Evolutionary conservation across 2,329 filamentous ascomycete genomes (phyloP).

Genomic region (Colletotrichum lupini): DNA sequence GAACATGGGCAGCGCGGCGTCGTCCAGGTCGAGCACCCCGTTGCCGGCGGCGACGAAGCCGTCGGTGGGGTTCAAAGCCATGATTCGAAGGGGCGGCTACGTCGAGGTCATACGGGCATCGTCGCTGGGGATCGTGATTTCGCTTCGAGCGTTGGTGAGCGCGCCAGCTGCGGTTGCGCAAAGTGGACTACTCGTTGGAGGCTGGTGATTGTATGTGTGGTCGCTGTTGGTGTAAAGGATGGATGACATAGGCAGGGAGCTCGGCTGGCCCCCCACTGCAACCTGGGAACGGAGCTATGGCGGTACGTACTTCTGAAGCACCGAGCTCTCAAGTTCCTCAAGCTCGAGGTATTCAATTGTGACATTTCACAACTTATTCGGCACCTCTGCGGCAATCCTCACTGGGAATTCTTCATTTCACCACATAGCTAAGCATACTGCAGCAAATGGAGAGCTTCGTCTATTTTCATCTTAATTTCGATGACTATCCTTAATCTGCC

Average conservation of each 20-base stretch:
- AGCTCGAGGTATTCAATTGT: background rate
- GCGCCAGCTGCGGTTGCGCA: slow-evolving; percentile 20
- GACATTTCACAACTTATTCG: background rate
- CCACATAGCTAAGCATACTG: background rate
- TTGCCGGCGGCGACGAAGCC: slow-evolving; percentile 79
- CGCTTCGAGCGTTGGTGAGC: slow-evolving; percentile 11
- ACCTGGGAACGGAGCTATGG: background rate
- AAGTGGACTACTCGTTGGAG: slow-evolving; percentile 21
- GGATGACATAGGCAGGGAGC: slow-evolving; percentile 35
- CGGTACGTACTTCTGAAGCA: slow-evolving; percentile 24
- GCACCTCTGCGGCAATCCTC: background rate
- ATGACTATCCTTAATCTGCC: background rate
- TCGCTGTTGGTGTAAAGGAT: slow-evolving; percentile 22
- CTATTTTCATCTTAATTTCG: background rate
- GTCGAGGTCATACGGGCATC: slow-evolving; percentile 26
- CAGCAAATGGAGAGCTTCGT: background rate
- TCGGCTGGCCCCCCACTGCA: slow-evolving; percentile 13
- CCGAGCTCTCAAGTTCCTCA: background rate
- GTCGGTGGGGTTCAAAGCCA: slow-evolving; percentile 78
- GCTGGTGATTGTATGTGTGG: slow-evolving; percentile 18
- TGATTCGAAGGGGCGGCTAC: slow-evolving; percentile 44
- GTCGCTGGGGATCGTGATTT: slow-evolving; percentile 10
- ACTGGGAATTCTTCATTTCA: background rate
- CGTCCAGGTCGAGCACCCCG: slow-evolving; percentile 65
- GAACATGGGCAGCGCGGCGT: slow-evolving; percentile 86